These are phyloP conservation scores for Polychaeton citri DNA, from an alignment of 2,329 filamentous ascomycete genomes.

Conservation along the genomic window DNA sequence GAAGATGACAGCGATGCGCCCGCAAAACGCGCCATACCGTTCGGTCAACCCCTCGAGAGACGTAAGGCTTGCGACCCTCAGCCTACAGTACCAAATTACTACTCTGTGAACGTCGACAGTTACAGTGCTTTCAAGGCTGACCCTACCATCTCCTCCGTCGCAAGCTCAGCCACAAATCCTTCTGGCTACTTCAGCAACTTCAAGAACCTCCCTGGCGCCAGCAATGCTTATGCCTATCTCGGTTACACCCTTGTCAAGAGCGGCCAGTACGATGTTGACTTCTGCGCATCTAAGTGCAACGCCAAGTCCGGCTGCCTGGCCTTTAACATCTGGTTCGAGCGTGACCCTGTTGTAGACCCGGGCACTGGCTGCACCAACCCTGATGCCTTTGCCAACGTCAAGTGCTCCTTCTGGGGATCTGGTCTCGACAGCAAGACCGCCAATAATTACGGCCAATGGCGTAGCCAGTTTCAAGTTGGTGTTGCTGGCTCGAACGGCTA, in stretches of 20 bases:
- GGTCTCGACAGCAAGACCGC: constrained; percentile 16
- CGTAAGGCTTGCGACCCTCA: too few relatives aligned
- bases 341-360: constrained; percentile 21
- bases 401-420: constrained; percentile 24
- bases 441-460: constrained; percentile 21
- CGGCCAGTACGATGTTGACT: constrained; percentile 9
- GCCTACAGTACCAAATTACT: too few relatives aligned
- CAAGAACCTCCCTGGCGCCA: constrained; percentile 7
- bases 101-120: too few relatives aligned
- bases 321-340: constrained; percentile 17
- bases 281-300: constrained; percentile 10
- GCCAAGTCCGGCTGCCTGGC: constrained; percentile 8
- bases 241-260: constrained; percentile 5
- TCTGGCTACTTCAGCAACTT: constrained; percentile 8
- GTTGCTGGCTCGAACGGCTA: constrained; percentile 31
- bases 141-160: too few relatives aligned
- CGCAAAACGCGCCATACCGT: too few relatives aligned
- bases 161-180: too few relatives aligned
- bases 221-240: constrained; percentile 7
- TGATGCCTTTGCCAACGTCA: constrained; percentile 18
- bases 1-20: too few relatives aligned
- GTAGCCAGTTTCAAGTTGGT: constrained; percentile 23
- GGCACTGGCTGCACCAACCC: constrained; percentile 21
- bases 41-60: too few relatives aligned
- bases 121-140: too few relatives aligned